Conservation (phyloP, 148 eudicot genomes). For the Rhododendron ovatum region DNA sequence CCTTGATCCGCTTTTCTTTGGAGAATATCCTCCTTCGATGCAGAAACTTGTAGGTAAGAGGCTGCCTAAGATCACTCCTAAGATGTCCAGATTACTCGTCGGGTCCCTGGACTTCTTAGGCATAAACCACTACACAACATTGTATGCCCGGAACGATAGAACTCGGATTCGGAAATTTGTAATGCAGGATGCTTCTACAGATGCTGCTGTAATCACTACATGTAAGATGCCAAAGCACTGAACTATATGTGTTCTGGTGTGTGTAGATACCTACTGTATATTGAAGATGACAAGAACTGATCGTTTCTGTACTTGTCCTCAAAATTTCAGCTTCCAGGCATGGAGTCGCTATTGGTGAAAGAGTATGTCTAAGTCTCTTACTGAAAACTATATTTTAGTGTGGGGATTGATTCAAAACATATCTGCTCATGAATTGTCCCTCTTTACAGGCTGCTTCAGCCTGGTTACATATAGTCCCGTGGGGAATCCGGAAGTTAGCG, state of each 20-base stretch:
- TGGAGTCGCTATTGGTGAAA: slow-evolving; percentile 84
- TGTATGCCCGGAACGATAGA: slow-evolving; percentile 85
- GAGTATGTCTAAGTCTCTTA: slow-evolving; percentile 32
- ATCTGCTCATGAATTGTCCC: not conserved
- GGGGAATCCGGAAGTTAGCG: slow-evolving; percentile 73
- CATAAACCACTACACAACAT: slow-evolving; percentile 82
- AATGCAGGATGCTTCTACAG: slow-evolving; percentile 69
- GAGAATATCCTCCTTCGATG: slow-evolving; percentile 85
- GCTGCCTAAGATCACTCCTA: slow-evolving; percentile 57
- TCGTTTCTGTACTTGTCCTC: slow-evolving; percentile 4
- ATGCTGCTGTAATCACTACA: slow-evolving; percentile 66
- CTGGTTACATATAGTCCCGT: slow-evolving; percentile 89
- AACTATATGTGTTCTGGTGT: not conserved
- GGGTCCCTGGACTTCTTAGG: slow-evolving; percentile 81
- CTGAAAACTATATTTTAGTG: not conserved
- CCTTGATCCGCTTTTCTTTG: slow-evolving; percentile 83
- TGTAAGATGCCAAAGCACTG: slow-evolving; percentile 39
- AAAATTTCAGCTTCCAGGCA: slow-evolving; percentile 50
- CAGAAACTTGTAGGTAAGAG: slow-evolving; percentile 58
- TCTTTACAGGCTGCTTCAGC: slow-evolving; percentile 67
- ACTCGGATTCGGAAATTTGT: slow-evolving; percentile 53
- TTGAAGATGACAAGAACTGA: not conserved
- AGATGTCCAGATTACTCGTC: slow-evolving; percentile 36
- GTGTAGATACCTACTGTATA: not conserved
- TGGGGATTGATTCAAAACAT: not conserved